Evolutionary conservation across 768 basidiomycete species (phyloP).

Genomic region (Piloderma croceum): DNA sequence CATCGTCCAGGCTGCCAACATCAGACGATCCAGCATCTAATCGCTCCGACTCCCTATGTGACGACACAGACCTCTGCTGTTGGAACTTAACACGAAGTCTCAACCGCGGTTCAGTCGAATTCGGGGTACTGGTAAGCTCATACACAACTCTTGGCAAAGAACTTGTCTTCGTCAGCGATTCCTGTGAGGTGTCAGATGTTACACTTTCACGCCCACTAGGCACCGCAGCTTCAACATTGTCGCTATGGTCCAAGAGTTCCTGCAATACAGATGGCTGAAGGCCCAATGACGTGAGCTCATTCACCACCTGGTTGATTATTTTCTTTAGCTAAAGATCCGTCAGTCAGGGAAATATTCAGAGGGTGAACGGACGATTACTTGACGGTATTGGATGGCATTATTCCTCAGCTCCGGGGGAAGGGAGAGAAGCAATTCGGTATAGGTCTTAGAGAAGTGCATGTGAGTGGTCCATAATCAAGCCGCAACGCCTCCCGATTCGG

Average conservation of each 20-base stretch:
- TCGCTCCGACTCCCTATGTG: slow-evolving; percentile 9
- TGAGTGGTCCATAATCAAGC: no score
- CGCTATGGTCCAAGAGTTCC: slow-evolving; percentile 28
- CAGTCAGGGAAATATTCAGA: slow-evolving; percentile 1
- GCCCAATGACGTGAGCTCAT: slow-evolving; percentile 71
- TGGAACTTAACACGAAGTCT: slow-evolving; percentile 41
- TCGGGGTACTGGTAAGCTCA: slow-evolving; percentile 45
- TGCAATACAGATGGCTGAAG: slow-evolving; percentile 46
- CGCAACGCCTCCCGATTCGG: no score
- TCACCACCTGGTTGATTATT: slow-evolving; percentile 76
- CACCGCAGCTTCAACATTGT: neutral
- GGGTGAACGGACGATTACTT: slow-evolving; percentile 36
- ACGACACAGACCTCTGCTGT: slow-evolving; percentile 9
- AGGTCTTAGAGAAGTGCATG: slow-evolving; percentile 79
- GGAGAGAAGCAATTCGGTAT: slow-evolving; percentile 51
- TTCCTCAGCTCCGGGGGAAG: slow-evolving; percentile 75
- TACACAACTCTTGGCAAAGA: slow-evolving; percentile 40
- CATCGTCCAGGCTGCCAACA: slow-evolving; percentile 2
- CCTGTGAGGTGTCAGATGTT: neutral
- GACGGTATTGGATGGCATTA: slow-evolving; percentile 80
- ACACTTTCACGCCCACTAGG: neutral
- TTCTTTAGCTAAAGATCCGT: slow-evolving; percentile 70
- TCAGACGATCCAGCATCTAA: slow-evolving; percentile 11
- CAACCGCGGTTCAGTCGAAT: slow-evolving; percentile 52
- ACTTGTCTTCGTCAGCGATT: slow-evolving; percentile 4